Evolutionary conservation across 23 red algal genomes (phyloP).

Genomic region (Gracilariopsis chorda): DNA sequence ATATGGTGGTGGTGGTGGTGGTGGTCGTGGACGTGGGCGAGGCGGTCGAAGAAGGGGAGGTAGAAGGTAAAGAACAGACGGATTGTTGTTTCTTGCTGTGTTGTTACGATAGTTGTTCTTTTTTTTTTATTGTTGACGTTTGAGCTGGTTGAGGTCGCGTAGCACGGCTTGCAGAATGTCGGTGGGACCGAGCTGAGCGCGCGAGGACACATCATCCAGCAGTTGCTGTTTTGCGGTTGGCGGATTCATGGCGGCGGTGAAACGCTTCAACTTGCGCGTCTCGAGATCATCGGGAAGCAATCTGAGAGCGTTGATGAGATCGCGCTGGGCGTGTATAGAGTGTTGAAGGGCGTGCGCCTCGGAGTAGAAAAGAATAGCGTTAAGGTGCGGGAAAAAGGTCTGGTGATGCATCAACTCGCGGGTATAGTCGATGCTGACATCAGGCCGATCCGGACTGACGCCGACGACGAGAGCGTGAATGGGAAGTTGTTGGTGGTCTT

Average conservation of each 20-base stretch:
- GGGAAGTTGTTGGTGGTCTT: not conserved
- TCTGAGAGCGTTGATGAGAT: slow-evolving; percentile 5
- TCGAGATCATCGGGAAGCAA: slow-evolving; percentile 25
- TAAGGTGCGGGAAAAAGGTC: slow-evolving; percentile 13
- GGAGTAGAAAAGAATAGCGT: slow-evolving; percentile 40
- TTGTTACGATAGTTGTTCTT: not conserved
- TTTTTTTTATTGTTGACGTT: not conserved
- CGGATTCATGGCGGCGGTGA: slow-evolving; percentile 44
- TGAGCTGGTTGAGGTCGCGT: slow-evolving; percentile 4
- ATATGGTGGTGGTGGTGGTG: slow-evolving; percentile 24
- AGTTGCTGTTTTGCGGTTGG: not conserved
- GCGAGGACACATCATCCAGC: not conserved
- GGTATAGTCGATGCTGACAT: not conserved
- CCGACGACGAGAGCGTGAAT: slow-evolving; percentile 49
- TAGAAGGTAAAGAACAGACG: not conserved
- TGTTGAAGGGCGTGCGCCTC: slow-evolving; percentile 58
- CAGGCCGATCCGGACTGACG: not conserved
- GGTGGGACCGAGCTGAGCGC: slow-evolving; percentile 24
- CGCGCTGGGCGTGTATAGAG: not conserved
- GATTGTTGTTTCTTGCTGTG: not conserved
- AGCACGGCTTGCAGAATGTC: slow-evolving; percentile 58
- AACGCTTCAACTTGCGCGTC: slow-evolving; percentile 1
- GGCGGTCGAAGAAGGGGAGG: not conserved
- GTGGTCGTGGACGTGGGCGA: slow-evolving; percentile 24
- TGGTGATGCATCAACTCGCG: not conserved